Conservation (phyloP, 768 basidiomycete genomes). For the Chiua virens region DNA sequence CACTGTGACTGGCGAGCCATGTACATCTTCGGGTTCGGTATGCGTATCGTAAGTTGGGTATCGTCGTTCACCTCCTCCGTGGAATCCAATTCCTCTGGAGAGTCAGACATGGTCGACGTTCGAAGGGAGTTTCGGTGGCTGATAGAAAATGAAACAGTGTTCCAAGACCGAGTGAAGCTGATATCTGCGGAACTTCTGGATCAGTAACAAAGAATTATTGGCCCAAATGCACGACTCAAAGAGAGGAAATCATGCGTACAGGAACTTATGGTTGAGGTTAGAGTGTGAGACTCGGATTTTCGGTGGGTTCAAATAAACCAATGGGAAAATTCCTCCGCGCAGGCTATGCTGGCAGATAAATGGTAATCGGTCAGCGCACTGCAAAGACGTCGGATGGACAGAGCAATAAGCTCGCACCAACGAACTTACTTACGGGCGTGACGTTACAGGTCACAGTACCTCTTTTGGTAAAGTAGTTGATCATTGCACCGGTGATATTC, state of each 20-base stretch:
- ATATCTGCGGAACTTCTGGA: slow-evolving; percentile 8
- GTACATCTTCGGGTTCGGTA: slow-evolving; percentile 66
- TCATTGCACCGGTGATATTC: slow-evolving; percentile 26
- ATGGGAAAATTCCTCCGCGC: slow-evolving; percentile 4
- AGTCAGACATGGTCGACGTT: slow-evolving; percentile 34
- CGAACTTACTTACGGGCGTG: slow-evolving; percentile 39
- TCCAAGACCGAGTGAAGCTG: not conserved
- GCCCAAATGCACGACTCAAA: slow-evolving; percentile 4
- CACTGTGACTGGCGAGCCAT: slow-evolving; percentile 71
- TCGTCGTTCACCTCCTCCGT: slow-evolving; percentile 45
- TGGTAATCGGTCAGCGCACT: slow-evolving; percentile 4
- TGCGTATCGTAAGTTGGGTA: slow-evolving; percentile 59
- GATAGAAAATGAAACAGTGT: slow-evolving; percentile 17
- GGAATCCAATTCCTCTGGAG: slow-evolving; percentile 39
- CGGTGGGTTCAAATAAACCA: slow-evolving; percentile 13
- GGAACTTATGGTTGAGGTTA: slow-evolving; percentile 4
- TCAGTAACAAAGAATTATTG: slow-evolving; percentile 7
- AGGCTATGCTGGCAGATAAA: slow-evolving; percentile 7
- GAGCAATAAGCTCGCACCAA: slow-evolving; percentile 26
- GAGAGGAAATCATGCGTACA: slow-evolving; percentile 14
- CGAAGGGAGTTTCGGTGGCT: slow-evolving; percentile 6
- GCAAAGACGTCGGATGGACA: slow-evolving; percentile 23
- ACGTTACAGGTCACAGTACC: slow-evolving; percentile 36
- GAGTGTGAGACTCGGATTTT: slow-evolving; percentile 7
- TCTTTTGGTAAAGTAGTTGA: slow-evolving; percentile 34